phyloP scores from a whole-genome alignment of 1,139 yeast species.

The Scheffersomyces titani region DNA sequence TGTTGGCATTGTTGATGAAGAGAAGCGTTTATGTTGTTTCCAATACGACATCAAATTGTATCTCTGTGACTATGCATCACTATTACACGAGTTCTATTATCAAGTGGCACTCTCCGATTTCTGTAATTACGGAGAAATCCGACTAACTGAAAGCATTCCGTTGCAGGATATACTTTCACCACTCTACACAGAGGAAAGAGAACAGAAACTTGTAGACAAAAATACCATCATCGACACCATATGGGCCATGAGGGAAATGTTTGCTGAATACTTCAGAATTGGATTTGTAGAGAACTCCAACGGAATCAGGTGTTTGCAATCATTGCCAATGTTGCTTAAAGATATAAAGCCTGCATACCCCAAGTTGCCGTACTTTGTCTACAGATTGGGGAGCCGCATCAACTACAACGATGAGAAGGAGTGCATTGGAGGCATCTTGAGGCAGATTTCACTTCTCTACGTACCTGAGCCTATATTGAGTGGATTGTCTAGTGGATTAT shows the following conservation, averaged over 20 bases:
- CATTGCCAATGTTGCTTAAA: constrained; percentile 69
- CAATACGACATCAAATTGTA: constrained; percentile 80
- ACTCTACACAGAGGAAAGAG: constrained; percentile 14
- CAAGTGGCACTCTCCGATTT: constrained; percentile 80
- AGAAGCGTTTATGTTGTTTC: constrained; percentile 70
- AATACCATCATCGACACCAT: constrained; percentile 27
- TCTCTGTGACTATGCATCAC: constrained; percentile 77
- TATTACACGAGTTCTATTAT: constrained; percentile 71
- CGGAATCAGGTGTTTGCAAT: constrained; percentile 33
- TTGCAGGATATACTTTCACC: constrained; percentile 30
- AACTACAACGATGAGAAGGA: constrained; percentile 66
- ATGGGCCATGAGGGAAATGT: constrained; percentile 68
- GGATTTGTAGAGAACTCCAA: constrained; percentile 29
- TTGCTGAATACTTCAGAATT: constrained; percentile 73
- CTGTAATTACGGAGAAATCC: constrained; percentile 74
- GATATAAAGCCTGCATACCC: constrained; percentile 62
- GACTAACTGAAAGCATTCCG: constrained; percentile 40
- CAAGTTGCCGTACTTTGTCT: constrained; percentile 69
- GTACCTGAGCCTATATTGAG: constrained; percentile 57
- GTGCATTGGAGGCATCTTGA: constrained; percentile 66
- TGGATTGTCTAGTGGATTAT: constrained; percentile 8
- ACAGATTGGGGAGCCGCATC: constrained; percentile 57
- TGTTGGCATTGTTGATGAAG: constrained; percentile 80
- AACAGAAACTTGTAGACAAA: constrained; percentile 19
- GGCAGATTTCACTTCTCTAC: constrained; percentile 72